Conservation (phyloP, 768 basidiomycete species). For the Coprinopsis marcescibilis region DNA sequence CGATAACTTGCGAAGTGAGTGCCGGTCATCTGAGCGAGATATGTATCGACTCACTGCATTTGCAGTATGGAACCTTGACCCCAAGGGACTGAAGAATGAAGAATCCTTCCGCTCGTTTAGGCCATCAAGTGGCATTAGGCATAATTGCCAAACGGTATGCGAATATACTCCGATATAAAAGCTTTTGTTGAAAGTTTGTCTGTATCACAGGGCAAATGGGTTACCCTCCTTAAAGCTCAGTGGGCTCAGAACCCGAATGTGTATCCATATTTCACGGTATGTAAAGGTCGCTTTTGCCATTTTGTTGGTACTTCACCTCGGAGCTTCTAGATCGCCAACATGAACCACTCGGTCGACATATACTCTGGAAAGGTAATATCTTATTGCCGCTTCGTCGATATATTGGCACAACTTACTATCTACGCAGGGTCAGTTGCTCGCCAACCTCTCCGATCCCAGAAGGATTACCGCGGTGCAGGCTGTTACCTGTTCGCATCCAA, state of each 20-base stretch:
- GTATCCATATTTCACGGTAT: constrained; percentile 79
- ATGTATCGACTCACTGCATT: constrained; percentile 6
- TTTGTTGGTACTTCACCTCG: neutral
- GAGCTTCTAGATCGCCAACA: constrained; percentile 64
- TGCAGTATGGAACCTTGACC: constrained; percentile 73
- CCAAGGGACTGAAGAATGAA: constrained; percentile 40
- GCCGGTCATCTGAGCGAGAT: neutral
- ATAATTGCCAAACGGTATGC: constrained; percentile 78
- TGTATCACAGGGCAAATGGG: constrained; percentile 77
- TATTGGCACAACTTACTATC: constrained; percentile 1
- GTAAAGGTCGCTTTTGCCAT: constrained; percentile 14
- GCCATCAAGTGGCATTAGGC: constrained; percentile 57
- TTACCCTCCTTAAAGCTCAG: constrained; percentile 70
- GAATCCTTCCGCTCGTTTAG: constrained; percentile 53
- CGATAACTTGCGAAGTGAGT: constrained; percentile 65
- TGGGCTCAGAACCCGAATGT: constrained; percentile 76
- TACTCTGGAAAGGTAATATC: constrained; percentile 58
- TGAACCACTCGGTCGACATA: constrained; percentile 75
- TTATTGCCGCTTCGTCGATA: neutral
- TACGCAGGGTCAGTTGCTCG: constrained; percentile 63
- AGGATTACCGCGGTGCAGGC: constrained; percentile 81
- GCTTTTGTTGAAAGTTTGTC: neutral
- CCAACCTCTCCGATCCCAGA: constrained; percentile 50
- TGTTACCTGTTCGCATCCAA: constrained; percentile 87
- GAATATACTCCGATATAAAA: neutral